phyloP scores from a whole-genome alignment of 129 eudicot species.

The Solidago caesia region DNA sequence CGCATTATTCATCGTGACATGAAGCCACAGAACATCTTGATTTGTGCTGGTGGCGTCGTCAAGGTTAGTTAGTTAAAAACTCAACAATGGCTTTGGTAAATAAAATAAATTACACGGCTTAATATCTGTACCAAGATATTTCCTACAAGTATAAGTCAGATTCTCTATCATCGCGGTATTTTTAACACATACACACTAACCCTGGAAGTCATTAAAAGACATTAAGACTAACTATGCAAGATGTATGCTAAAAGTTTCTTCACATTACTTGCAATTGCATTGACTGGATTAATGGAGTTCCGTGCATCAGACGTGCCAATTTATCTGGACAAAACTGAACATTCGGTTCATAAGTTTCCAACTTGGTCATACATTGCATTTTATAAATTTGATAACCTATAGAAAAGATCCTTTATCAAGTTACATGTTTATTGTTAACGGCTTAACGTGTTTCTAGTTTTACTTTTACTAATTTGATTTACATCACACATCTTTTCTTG shows the following conservation, averaged over 20 bases:
- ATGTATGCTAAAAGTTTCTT: not conserved
- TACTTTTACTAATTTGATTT: slow-evolving; percentile 7
- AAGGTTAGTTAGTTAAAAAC: slow-evolving; percentile 51
- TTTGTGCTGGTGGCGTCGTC: slow-evolving; percentile 84
- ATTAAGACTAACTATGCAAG: not conserved
- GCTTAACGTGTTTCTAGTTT: not conserved
- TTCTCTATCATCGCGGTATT: not conserved
- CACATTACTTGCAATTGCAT: not conserved
- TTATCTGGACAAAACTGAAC: not conserved
- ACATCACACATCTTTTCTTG: not conserved
- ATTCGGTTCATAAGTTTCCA: not conserved
- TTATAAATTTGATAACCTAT: not conserved
- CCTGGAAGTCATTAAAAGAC: slow-evolving; percentile 13
- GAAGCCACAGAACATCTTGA: slow-evolving; percentile 98
- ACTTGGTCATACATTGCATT: not conserved
- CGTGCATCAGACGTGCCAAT: not conserved
- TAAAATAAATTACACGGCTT: not conserved
- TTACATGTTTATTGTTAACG: not conserved
- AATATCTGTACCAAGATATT: slow-evolving; percentile 2
- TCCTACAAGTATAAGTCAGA: not conserved
- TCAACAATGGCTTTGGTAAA: not conserved
- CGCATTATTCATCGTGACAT: slow-evolving; percentile 97
- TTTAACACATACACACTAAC: slow-evolving; percentile 2
- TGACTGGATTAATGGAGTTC: not conserved
- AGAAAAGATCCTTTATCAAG: not conserved